Base-by-base conservation (phyloP, 345 rosid species). In the Eucalyptus victrix region DNA sequence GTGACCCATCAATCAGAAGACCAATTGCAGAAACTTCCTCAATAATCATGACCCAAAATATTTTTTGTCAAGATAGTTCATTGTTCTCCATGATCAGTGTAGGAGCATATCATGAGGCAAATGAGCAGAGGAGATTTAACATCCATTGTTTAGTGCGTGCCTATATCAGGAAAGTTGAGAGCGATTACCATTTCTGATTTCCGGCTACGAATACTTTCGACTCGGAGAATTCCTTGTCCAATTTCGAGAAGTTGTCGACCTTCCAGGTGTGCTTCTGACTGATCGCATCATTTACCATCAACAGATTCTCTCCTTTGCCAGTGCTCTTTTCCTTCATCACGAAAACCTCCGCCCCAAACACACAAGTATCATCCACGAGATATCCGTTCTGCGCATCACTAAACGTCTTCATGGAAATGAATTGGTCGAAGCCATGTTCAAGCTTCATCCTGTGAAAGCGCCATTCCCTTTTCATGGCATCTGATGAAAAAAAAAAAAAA, bases 361-460 rank as follows among this genome's bases (percentile, higher is more conserved):
- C 91, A 49, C 94, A 93, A 9, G 90, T 54, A 88, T 93, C 94
- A 2, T 92, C 91, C 65, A 92, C 81, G 3, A 93, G 91, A 90
- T 91, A 93, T 40, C 94, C 96, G n/a, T 91, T 91, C 23, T 69
- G 86, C 28, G 87, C 87, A 62, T 92, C 92, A 1, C 47, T 86
- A 58, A 94, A 91, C 26, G 40, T 30, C 86, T 83, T 67, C 51
- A 90, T 47, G 4, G 88, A 90, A 87, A 90, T 56, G 51, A 94
- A 83, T 37, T 91, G 86, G 91, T 94, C 94, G n/a, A 91, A 91
- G 40, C 96, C 96, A 91, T 92, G 62, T 90, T 93, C 92, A 23
- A 56, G 89, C 87, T 91, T 93, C 69, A 89, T 87, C 86, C 87
- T 32, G 81, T 90, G 92, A 87, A 94, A 94, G 56, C 93, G 89